Conservation (phyloP, 495 filamentous ascomycete species). For the Aspergillus nanangensis region DNA sequence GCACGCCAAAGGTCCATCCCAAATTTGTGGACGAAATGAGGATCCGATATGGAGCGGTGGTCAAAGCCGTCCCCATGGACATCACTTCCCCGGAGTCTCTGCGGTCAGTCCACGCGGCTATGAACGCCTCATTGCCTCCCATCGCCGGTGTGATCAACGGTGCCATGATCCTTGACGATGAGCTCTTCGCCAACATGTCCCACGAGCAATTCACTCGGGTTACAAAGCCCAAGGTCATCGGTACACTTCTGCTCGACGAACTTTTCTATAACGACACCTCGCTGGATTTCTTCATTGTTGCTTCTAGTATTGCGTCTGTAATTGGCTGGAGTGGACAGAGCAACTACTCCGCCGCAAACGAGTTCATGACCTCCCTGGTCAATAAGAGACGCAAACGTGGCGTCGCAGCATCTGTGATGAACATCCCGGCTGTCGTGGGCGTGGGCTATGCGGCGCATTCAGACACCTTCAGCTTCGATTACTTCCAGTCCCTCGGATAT, state of each 20-base stretch:
- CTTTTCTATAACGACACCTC: slow-evolving; percentile 17
- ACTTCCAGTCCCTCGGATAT: background rate
- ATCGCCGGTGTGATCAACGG: slow-evolving; percentile 13
- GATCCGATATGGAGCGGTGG: slow-evolving; percentile 12
- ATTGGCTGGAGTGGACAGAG: slow-evolving; percentile 53
- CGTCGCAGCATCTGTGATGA: background rate
- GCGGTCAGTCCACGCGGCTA: background rate
- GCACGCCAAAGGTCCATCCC: slow-evolving; percentile 47
- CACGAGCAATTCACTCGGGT: background rate
- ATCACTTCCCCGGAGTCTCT: background rate
- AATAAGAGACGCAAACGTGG: background rate
- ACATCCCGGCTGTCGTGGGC: slow-evolving; percentile 2
- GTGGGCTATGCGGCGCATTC: background rate
- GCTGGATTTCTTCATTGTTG: slow-evolving; percentile 61
- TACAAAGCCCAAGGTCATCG: slow-evolving; percentile 20
- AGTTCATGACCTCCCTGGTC: slow-evolving; percentile 28
- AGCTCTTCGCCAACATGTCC: slow-evolving; percentile 10
- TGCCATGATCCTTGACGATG: slow-evolving; percentile 22
- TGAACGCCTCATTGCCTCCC: slow-evolving; percentile 3
- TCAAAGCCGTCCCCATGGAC: background rate
- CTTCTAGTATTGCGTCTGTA: slow-evolving; percentile 49
- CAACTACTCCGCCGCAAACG: slow-evolving; percentile 56
- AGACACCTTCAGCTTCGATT: background rate
- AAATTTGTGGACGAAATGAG: slow-evolving; percentile 9
- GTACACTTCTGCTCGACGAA: slow-evolving; percentile 22